Evolutionary conservation across 345 rosid genomes (phyloP).

Genomic region (Microcos paniculata): DNA sequence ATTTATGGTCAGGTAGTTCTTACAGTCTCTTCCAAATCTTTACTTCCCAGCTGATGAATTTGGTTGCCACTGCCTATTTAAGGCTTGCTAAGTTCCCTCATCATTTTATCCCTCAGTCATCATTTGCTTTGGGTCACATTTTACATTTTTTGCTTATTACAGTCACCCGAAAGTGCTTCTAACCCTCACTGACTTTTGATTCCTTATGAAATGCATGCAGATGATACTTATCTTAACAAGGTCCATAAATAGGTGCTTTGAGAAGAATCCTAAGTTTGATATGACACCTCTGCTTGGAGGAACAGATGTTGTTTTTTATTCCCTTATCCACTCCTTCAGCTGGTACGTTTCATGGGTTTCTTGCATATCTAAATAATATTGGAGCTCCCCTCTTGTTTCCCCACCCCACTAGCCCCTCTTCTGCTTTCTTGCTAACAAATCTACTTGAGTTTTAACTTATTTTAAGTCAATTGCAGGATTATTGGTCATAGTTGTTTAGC

Average conservation of each 20-base stretch:
- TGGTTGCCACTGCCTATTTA: background rate
- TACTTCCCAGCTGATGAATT: background rate
- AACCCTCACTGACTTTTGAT: conserved; percentile 11
- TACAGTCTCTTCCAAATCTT: background rate
- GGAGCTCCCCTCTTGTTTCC: background rate
- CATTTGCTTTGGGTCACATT: background rate
- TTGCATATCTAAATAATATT: background rate
- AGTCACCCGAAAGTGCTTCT: conserved; percentile 10
- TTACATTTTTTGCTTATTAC: background rate
- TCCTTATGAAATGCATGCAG: conserved; percentile 51
- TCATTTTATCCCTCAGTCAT: background rate
- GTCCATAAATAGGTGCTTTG: conserved; percentile 92
- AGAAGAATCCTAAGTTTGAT: conserved; percentile 96
- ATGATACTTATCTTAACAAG: conserved; percentile 95
- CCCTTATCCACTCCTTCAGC: conserved; percentile 91
- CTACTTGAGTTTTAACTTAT: background rate
- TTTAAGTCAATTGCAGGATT: background rate
- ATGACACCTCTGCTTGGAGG: conserved; percentile 99
- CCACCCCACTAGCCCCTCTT: background rate
- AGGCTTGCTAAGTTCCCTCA: background rate
- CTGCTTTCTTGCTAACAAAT: background rate
- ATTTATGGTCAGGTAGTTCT: conserved; percentile 87
- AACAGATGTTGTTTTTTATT: conserved; percentile 96
- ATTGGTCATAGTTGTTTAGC: background rate
- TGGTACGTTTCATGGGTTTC: conserved; percentile 64